These are phyloP conservation scores for Aspergillus unguis DNA, from an alignment of 2,329 filamentous ascomycete species.

Conservation along the genomic window DNA sequence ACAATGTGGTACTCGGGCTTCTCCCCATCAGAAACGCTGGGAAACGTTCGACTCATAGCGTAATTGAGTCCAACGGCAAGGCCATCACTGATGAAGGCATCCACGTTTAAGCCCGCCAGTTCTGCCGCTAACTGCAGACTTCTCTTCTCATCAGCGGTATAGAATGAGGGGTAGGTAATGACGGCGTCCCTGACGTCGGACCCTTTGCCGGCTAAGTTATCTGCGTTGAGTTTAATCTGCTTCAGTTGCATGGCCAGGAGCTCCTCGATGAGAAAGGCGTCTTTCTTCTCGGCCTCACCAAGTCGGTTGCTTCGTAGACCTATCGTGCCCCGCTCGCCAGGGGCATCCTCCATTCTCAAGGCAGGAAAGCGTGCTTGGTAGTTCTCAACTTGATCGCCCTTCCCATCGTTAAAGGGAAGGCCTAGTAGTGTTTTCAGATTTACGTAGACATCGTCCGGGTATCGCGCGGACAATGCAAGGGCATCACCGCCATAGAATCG, in stretches of 20 bases:
- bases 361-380: constrained; percentile 77
- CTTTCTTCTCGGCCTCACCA: constrained; percentile 60
- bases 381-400: constrained; percentile 56
- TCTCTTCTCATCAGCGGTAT: constrained; percentile 83
- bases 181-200: constrained; percentile 75
- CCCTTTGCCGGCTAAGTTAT: constrained; percentile 73
- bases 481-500: constrained; percentile 90
- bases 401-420: constrained; percentile 48
- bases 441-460: constrained; percentile 88
- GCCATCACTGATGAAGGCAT: constrained; percentile 83
- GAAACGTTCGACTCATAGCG: constrained; percentile 85
- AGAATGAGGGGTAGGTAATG: constrained; percentile 86
- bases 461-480: constrained; percentile 78
- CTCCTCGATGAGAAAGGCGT: constrained; percentile 76
- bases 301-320: constrained; percentile 77
- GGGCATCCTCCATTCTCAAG: constrained; percentile 60
- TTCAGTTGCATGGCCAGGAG: constrained; percentile 93
- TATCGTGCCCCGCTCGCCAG: constrained; percentile 61
- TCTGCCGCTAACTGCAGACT: constrained; percentile 81
- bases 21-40: constrained; percentile 73
- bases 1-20: constrained; percentile 90
- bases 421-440: constrained; percentile 93
- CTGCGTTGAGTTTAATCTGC: constrained; percentile 85
- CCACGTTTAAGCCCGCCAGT: constrained; percentile 80
- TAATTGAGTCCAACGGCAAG: constrained; percentile 93